Evolutionary conservation across 345 rosid genomes (phyloP), one percentile per base, ranked within the genome.

Genomic region (Acer campestre): DNA sequence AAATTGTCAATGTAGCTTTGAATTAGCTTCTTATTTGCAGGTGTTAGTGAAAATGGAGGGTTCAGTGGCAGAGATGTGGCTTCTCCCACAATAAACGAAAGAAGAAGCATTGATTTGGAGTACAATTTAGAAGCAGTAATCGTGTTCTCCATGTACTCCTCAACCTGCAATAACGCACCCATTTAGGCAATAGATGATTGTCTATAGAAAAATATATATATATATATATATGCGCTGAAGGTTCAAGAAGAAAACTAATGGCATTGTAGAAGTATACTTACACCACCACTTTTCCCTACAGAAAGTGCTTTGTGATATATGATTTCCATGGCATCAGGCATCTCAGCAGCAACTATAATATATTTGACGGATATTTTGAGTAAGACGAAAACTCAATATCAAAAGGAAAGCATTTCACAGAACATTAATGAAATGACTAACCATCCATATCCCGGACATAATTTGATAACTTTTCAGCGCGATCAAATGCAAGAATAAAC

Each of bases 271-370:
- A 61, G 29, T 68, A 58, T 61, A 84, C 92, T 88, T 77, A 91
- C 96, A 61, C 87, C 96, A 18, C 93, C 96, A 42, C 80, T 85
- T 77, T 25, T 91, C 82, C 96, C 96, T 1, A 83, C 63, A 23
- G 87, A 76, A 55, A 91, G 86, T 27, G 93, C 94, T 63, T 79
- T 82, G 53, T 88, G 92, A 76, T 89, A 90, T 78, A 90, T 85
- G 72, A 84, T 83, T 67, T 91, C 93, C 94, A 91, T 91, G 62
- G 94, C 92, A 78, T 93, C 92, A 62, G 96, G 96, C 93, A 93
- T 90, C 81, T 88, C 84, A 44, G 89, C 84, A 72, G 86, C 72
- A 73, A 88, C 96, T 91, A 88, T 76, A 82, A 80, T 72, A 65
- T 46, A 78, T 68, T 68, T 66, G 75, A 66, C 17, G 72, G 23